Evolutionary conservation across 495 filamentous ascomycete genomes (phyloP).

Genomic region (Bombardia bombarda): DNA sequence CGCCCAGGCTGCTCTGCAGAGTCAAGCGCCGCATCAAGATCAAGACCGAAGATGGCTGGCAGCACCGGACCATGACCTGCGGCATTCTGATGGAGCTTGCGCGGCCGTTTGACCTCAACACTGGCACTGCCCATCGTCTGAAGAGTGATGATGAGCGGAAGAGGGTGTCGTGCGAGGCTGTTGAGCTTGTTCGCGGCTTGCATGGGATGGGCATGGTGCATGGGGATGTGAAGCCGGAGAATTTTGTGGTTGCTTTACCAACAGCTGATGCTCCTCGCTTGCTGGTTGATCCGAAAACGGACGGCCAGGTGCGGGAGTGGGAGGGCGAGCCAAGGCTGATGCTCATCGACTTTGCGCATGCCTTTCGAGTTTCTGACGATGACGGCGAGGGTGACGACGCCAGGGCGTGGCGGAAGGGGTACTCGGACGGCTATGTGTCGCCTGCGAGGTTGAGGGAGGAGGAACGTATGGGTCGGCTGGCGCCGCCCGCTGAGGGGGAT

Average conservation of each 20-base stretch:
- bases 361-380: too few relatives aligned
- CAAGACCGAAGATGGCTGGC: neutral
- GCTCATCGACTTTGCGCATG: neutral
- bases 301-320: too few relatives aligned
- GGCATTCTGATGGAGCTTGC: neutral
- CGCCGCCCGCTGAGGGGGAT: neutral
- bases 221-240: neutral
- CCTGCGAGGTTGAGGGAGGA: neutral
- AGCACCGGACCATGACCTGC: neutral
- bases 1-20: neutral
- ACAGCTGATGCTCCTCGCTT: too few relatives aligned
- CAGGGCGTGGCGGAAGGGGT: neutral
- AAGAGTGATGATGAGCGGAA: neutral
- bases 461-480: neutral
- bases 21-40: neutral
- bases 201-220: neutral
- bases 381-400: neutral
- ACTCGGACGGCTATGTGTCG: neutral
- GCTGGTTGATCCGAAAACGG: neutral
- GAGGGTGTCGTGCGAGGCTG: neutral
- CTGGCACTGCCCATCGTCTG: too few relatives aligned
- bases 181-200: neutral
- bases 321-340: neutral
- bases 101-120: neutral
- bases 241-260: neutral